phyloP scores from a whole-genome alignment of 805 yeast genomes.

The Komagataella pseudopastoris region DNA sequence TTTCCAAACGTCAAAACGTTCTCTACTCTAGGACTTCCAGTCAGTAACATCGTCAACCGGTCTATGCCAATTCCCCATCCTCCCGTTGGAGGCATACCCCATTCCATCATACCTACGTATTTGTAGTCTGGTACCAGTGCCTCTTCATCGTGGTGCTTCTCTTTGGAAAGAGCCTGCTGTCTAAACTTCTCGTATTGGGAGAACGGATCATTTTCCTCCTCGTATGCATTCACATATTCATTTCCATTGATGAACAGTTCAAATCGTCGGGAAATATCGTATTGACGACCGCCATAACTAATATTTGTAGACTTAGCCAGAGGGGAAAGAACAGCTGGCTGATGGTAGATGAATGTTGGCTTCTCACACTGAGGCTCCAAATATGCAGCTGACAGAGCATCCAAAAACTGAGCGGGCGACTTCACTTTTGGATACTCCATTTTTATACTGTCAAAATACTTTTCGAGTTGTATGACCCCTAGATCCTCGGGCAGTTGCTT shows the following conservation, averaged over 20 bases:
- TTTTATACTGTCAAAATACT: conserved; percentile 24
- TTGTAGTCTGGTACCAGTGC: conserved; percentile 56
- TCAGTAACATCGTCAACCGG: conserved; percentile 68
- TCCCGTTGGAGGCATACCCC: conserved; percentile 95
- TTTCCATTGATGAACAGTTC: conserved; percentile 71
- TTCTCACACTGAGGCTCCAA: conserved; percentile 50
- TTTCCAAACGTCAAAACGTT: conserved; percentile 67
- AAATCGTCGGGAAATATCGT: conserved; percentile 52
- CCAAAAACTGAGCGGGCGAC: conserved; percentile 50
- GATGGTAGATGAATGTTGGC: conserved; percentile 71
- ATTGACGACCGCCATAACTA: conserved; percentile 16
- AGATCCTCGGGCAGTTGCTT: conserved; percentile 29
- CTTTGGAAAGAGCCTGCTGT: conserved; percentile 37
- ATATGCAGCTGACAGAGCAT: conserved; percentile 42
- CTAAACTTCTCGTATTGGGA: conserved; percentile 52
- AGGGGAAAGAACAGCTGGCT: conserved; percentile 80
- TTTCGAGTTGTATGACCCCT: conserved; percentile 23
- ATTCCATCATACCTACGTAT: conserved; percentile 69
- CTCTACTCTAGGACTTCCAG: conserved; percentile 54
- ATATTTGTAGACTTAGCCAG: conserved; percentile 53
- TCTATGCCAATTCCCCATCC: conserved; percentile 98
- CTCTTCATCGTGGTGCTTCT: conserved; percentile 42
- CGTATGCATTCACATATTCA: conserved; percentile 88
- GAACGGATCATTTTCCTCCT: conserved; percentile 86
- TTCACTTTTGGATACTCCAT: conserved; percentile 20